Conservation (phyloP, 345 rosid species). For the Pseudoturritis turrita region DNA sequence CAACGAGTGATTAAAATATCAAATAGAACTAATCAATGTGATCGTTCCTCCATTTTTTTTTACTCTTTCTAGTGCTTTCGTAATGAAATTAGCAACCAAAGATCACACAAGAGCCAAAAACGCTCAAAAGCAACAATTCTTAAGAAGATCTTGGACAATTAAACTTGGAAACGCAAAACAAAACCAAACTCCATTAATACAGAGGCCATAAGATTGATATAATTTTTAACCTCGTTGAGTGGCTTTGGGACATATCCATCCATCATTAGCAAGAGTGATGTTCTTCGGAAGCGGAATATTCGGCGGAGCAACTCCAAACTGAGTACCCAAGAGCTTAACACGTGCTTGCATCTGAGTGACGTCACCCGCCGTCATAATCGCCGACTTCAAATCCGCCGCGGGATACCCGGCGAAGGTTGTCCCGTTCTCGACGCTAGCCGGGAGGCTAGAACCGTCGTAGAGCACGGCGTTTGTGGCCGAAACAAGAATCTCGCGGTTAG, state of each 20-base stretch:
- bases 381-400: constrained; percentile 69
- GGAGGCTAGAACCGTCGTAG: constrained; percentile 63
- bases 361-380: constrained; percentile 94
- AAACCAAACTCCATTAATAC: neutral
- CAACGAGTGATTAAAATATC: neutral
- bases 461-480: constrained; percentile 73
- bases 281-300: constrained; percentile 63
- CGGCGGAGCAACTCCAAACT: constrained; percentile 74
- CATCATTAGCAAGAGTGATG: constrained; percentile 74
- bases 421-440: constrained; percentile 73
- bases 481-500: constrained; percentile 66
- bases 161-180: neutral
- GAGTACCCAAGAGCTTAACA: constrained; percentile 76
- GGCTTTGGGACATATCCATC: constrained; percentile 52
- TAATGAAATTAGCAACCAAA: constrained; percentile 1
- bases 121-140: neutral
- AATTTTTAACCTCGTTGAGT: constrained; percentile 45
- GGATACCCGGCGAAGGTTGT: constrained; percentile 80
- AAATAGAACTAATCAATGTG: neutral
- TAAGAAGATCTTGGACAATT: neutral
- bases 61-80: neutral
- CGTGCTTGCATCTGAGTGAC: constrained; percentile 67
- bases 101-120: neutral
- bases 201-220: neutral
- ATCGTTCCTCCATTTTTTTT: neutral